phyloP scores from a whole-genome alignment of 1,284 basidiomycete genomes.

The Ceratobasidium sp. region DNA sequence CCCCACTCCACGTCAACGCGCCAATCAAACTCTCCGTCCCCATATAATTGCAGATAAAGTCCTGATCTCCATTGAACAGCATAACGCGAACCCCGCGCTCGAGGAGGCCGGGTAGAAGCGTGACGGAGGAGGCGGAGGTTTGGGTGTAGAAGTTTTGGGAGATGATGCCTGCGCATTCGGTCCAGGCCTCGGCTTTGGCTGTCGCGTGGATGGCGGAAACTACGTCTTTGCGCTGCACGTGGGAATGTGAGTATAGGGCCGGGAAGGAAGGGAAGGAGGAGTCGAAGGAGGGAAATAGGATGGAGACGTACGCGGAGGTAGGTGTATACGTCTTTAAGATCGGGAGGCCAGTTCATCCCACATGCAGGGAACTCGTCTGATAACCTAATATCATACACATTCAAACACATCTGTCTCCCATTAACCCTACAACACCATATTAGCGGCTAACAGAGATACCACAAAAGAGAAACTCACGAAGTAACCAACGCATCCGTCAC shows the following conservation, averaged over 20 bases:
- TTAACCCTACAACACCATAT: constrained; percentile 67
- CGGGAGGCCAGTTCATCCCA: constrained; percentile 99
- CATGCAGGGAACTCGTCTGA: constrained; percentile 90
- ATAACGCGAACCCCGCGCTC: constrained; percentile 83
- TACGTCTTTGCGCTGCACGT: constrained; percentile 79
- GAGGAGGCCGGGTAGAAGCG: constrained; percentile 83
- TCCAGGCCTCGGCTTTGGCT: constrained; percentile 85
- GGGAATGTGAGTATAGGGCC: constrained; percentile 33
- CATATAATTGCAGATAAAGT: constrained; percentile 96
- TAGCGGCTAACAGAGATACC: background rate
- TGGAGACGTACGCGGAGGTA: constrained; percentile 80
- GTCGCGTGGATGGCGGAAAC: constrained; percentile 85
- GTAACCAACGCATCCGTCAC: constrained; percentile 62
- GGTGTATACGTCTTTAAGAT: constrained; percentile 79
- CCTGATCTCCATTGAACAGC: constrained; percentile 95
- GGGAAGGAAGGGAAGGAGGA: constrained; percentile 16
- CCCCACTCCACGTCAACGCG: constrained; percentile 87
- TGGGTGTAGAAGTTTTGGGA: constrained; percentile 72
- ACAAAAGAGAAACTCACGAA: constrained; percentile 63
- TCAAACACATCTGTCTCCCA: constrained; percentile 84
- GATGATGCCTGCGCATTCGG: constrained; percentile 85
- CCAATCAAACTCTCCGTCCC: constrained; percentile 91
- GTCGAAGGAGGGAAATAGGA: background rate
- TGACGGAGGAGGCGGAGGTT: constrained; percentile 78
- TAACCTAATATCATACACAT: constrained; percentile 94